Evolutionary conservation across 495 filamentous ascomycete species (phyloP), one percentile per base, ranked within the genome.

Genomic region (Rusavskia elegans): DNA sequence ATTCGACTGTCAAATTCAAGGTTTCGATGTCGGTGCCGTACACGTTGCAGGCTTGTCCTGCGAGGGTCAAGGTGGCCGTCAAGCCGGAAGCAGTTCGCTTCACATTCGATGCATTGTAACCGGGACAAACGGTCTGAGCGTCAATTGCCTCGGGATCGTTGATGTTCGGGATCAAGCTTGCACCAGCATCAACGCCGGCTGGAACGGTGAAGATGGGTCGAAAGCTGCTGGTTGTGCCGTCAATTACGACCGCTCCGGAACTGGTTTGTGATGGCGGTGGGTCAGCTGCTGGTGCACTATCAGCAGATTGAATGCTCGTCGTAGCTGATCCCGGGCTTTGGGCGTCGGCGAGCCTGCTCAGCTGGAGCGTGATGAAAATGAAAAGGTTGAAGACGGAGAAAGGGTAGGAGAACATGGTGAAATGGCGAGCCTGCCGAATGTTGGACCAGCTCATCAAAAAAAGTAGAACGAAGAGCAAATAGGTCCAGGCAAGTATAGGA

Each of bases 141-240:
- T 87, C 68, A 48, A 83, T 67, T 16, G 87, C 85, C 35, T 83
- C 45, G 10, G 84, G 80, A 56, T 89, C 85, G 40, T 79, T 57
- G 59, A 89, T 76, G 59, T 87, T 85, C 36, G 87, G 82, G 25
- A 87, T 64, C 35, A 87, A 54, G 17, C 71, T 67, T 19, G 64
- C 72, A 38, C 83, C 84, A 36, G 64, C 51, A 53, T 81, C 75
- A 8, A 73, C 77, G 37, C 63, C 59, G 14, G 78, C 67, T 8
- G 83, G 81, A 8, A 84, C 68, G 2, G 77, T 80, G 63, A 75
- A 81, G 13, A 73, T 64, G 2, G 60, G 49, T 32, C 57, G 49
- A 23, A 50, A 63, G 5, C 45, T 45, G 23, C 60, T 55, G 13
- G 53, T 54, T 13, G 59, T 59, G 3, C 52, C 52, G 48, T 45